Conservation (phyloP, 495 filamentous ascomycete genomes). For the Umbilicaria muhlenbergii region DNA sequence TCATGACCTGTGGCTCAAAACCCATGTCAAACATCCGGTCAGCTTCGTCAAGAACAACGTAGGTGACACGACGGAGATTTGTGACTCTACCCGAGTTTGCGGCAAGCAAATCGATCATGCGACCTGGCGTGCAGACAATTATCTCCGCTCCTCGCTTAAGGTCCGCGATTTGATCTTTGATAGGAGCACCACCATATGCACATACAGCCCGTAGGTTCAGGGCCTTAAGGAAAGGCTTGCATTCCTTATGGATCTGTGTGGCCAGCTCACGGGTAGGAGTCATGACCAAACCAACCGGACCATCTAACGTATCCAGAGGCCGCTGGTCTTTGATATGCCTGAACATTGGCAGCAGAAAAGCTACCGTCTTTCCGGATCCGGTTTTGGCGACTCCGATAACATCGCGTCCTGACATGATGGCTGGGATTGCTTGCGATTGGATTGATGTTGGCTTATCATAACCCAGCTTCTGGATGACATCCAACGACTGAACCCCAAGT, state of each 20-base stretch:
- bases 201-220: slow-evolving; percentile 84
- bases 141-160: slow-evolving; percentile 92
- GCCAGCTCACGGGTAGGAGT: slow-evolving; percentile 91
- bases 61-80: slow-evolving; percentile 76
- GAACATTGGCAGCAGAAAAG: slow-evolving; percentile 91
- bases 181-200: slow-evolving; percentile 88
- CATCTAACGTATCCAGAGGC: slow-evolving; percentile 68
- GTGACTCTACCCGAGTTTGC: slow-evolving; percentile 88
- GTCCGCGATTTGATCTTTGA: slow-evolving; percentile 95
- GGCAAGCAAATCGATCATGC: slow-evolving; percentile 87
- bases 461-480: slow-evolving; percentile 69
- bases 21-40: slow-evolving; percentile 99
- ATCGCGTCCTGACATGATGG: slow-evolving; percentile 92
- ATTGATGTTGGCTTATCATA: slow-evolving; percentile 85
- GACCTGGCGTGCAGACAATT: slow-evolving; percentile 88
- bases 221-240: slow-evolving; percentile 83
- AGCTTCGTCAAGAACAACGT: slow-evolving; percentile 90
- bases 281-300: slow-evolving; percentile 78
- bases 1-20: slow-evolving; percentile 96
- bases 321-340: slow-evolving; percentile 92
- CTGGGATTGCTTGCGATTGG: slow-evolving; percentile 86
- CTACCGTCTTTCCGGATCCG: slow-evolving; percentile 96
- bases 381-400: slow-evolving; percentile 96
- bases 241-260: slow-evolving; percentile 86
- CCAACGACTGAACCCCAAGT: slow-evolving; percentile 70